Conservation (phyloP, 495 filamentous ascomycete genomes). For the Aspergillus sclerotiicarbonarius region DNA sequence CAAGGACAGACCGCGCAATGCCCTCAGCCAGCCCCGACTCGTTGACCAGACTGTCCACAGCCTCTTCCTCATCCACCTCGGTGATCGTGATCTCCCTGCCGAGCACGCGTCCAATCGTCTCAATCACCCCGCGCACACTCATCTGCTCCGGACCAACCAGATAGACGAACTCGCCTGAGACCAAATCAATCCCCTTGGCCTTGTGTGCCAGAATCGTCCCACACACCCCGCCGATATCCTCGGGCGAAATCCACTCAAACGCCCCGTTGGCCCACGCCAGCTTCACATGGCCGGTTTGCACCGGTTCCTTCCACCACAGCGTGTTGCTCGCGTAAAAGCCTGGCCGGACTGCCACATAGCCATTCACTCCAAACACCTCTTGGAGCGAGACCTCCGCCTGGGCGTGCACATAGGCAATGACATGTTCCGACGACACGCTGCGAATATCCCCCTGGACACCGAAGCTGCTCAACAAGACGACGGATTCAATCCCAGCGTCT, state of each 20-base stretch:
- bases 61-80: slow-evolving; percentile 18
- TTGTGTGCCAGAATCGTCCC: slow-evolving; percentile 26
- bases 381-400: slow-evolving; percentile 30
- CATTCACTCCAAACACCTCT: slow-evolving; percentile 24
- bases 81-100: slow-evolving; percentile 25
- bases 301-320: slow-evolving; percentile 14
- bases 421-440: slow-evolving; percentile 9
- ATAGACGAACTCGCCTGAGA: slow-evolving; percentile 16
- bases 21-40: slow-evolving; percentile 16
- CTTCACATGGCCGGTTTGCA: slow-evolving; percentile 3
- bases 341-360: slow-evolving; percentile 28
- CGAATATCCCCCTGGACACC: slow-evolving; percentile 19
- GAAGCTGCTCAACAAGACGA: slow-evolving; percentile 33
- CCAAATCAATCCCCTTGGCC: slow-evolving; percentile 1
- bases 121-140: slow-evolving; percentile 14
- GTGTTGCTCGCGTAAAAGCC: slow-evolving; percentile 27
- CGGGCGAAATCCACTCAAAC: slow-evolving; percentile 29
- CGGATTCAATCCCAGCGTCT: slow-evolving; percentile 24
- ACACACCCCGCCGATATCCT: slow-evolving; percentile 28
- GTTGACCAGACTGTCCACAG: slow-evolving; percentile 8
- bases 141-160: slow-evolving; percentile 25
- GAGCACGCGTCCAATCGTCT: slow-evolving; percentile 17
- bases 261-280: slow-evolving; percentile 5
- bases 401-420: slow-evolving; percentile 29
- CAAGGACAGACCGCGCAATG: slow-evolving; percentile 12